phyloP scores from a whole-genome alignment of 495 filamentous ascomycete species.

The Schizothecium vesticola region DNA sequence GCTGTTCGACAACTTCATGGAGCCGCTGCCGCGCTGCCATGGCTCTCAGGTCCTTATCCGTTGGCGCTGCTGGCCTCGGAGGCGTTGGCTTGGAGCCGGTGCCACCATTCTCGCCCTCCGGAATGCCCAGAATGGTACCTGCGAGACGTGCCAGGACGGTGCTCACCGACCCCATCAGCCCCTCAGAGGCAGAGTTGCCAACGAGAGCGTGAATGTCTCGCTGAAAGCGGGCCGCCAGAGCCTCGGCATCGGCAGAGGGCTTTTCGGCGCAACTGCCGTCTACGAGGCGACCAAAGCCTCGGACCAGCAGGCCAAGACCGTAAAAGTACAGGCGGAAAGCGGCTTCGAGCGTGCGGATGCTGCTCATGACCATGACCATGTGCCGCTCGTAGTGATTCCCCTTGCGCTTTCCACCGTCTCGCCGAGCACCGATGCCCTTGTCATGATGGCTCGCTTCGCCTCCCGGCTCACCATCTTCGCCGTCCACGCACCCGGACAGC shows the following conservation, averaged over 20 bases:
- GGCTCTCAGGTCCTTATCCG: conserved; percentile 17
- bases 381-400: conserved; percentile 28
- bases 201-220: conserved; percentile 62
- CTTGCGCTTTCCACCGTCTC: neutral
- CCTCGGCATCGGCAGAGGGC: conserved; percentile 25
- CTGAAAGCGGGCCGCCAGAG: conserved; percentile 46
- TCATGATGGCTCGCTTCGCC: neutral
- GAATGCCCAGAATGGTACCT: conserved; percentile 53
- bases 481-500: conserved; percentile 33
- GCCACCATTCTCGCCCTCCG: conserved; percentile 16
- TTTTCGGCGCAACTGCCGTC: conserved; percentile 6
- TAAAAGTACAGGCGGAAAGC: conserved; percentile 46
- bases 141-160: conserved; percentile 50
- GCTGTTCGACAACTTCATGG: conserved; percentile 51
- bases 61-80: conserved; percentile 17
- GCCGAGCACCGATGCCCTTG: neutral
- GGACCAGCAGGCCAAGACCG: conserved; percentile 41
- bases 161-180: conserved; percentile 47
- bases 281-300: conserved; percentile 27
- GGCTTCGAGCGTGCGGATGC: conserved; percentile 45
- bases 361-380: conserved; percentile 39
- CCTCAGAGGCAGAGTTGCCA: conserved; percentile 55
- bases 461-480: conserved; percentile 7
- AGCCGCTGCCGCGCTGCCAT: conserved; percentile 49
- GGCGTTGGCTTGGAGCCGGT: conserved; percentile 3